Percentiles rank a stretch among this genome's conserved stretches.
Conservation (phyloP, 2,329 filamentous ascomycete species). For the Alternaria sp. region DNA sequence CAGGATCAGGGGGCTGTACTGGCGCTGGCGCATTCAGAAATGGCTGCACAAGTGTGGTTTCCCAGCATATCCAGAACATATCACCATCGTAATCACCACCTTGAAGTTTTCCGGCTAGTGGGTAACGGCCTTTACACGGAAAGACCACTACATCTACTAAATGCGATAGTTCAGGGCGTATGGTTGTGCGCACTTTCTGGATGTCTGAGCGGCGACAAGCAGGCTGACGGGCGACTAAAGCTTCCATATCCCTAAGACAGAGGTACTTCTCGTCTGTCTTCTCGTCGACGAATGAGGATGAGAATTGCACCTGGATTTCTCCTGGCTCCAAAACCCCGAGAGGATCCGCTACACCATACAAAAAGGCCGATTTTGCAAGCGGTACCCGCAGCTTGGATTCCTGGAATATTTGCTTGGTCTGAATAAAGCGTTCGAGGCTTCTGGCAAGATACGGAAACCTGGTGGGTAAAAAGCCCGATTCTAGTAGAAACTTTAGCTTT, state of each 20-base stretch:
- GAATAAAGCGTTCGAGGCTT: conserved; percentile 59
- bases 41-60: conserved; percentile 69
- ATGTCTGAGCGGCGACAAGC: conserved; percentile 76
- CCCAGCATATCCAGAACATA: conserved; percentile 80
- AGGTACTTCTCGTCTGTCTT: conserved; percentile 63
- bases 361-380: conserved; percentile 68
- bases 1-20: conserved; percentile 55
- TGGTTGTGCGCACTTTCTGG: conserved; percentile 65
- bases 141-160: conserved; percentile 86
- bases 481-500: conserved; percentile 42
- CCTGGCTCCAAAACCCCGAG: conserved; percentile 66
- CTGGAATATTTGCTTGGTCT: conserved; percentile 63
- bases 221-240: conserved; percentile 75
- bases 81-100: conserved; percentile 87
- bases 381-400: conserved; percentile 67
- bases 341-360: conserved; percentile 76
- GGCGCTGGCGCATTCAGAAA: conserved; percentile 70
- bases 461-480: conserved; percentile 65
- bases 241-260: conserved; percentile 64
- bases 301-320: conserved; percentile 75
- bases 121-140: conserved; percentile 66
- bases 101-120: conserved; percentile 75
- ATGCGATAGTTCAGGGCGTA: conserved; percentile 67
- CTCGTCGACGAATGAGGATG: conserved; percentile 65
- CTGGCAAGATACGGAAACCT: conserved; percentile 61